Evolutionary conservation across 2,329 filamentous ascomycete genomes (phyloP).

Genomic region (Pseudocercospora macadamiae): DNA sequence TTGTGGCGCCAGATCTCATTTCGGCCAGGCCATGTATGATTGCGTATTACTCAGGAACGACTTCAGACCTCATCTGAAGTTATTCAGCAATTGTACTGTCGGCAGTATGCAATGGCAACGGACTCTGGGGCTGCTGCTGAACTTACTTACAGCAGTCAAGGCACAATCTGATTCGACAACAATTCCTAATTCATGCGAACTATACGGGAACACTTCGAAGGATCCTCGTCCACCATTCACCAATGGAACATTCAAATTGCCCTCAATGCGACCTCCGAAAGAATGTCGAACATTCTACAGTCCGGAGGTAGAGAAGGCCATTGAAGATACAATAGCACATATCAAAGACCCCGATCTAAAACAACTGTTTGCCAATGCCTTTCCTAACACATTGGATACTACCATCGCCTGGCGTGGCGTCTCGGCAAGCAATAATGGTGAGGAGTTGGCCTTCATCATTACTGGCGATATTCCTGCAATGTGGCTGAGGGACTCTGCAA

Average conservation of each 20-base stretch:
- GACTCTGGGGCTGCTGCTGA: neutral
- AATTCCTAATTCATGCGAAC: conserved; percentile 11
- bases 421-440: conserved; percentile 65
- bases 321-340: conserved; percentile 32
- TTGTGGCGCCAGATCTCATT: neutral
- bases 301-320: conserved; percentile 40
- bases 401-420: conserved; percentile 85
- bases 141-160: neutral
- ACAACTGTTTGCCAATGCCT: conserved; percentile 68
- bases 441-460: conserved; percentile 88
- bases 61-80: neutral
- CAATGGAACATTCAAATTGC: conserved; percentile 45
- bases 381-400: conserved; percentile 80
- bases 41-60: neutral
- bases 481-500: conserved; percentile 60
- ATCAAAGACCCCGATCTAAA: conserved; percentile 63
- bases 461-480: conserved; percentile 66
- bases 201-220: conserved; percentile 43
- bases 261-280: conserved; percentile 45
- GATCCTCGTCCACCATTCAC: conserved; percentile 45
- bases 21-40: neutral
- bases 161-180: neutral
- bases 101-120: neutral
- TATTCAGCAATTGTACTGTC: neutral
- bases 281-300: conserved; percentile 47